Conservation (phyloP, 108 stramenopile genomes). For the Nitzschia sp. region DNA sequence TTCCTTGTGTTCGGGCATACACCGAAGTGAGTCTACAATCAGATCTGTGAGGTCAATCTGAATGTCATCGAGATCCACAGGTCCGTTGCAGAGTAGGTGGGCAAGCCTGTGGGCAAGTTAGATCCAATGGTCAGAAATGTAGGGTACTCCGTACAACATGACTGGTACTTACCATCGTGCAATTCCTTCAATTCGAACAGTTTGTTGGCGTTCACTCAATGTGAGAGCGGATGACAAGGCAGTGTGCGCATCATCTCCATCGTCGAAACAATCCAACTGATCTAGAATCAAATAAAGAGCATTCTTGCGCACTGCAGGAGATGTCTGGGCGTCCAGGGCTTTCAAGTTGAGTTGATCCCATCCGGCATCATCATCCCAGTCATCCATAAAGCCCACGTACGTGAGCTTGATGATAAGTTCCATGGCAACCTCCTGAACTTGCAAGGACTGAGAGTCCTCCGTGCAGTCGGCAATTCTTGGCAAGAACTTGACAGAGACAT, state of each 20-base stretch:
- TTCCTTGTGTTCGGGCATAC: slow-evolving; percentile 63
- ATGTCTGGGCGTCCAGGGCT: slow-evolving; percentile 59
- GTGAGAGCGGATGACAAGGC: not conserved
- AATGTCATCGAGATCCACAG: slow-evolving; percentile 65
- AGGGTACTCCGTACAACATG: not conserved
- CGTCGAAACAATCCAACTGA: slow-evolving; percentile 87
- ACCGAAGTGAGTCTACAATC: slow-evolving; percentile 70
- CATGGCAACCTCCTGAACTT: slow-evolving; percentile 79
- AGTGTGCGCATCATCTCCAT: slow-evolving; percentile 37
- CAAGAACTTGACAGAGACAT: slow-evolving; percentile 74
- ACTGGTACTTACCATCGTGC: slow-evolving; percentile 30
- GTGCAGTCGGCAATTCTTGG: slow-evolving; percentile 59
- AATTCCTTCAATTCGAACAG: slow-evolving; percentile 31
- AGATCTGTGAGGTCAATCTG: slow-evolving; percentile 60
- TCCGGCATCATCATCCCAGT: slow-evolving; percentile 66
- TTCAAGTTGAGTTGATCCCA: slow-evolving; percentile 80
- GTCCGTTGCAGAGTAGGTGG: slow-evolving; percentile 56
- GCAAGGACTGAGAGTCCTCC: slow-evolving; percentile 30
- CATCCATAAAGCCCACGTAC: slow-evolving; percentile 75
- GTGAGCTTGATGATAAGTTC: slow-evolving; percentile 57
- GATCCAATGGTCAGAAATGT: not conserved
- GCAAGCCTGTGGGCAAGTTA: slow-evolving; percentile 42
- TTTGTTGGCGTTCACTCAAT: slow-evolving; percentile 42
- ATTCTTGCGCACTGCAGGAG: slow-evolving; percentile 54
- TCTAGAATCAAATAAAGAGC: slow-evolving; percentile 82